Conservation (phyloP, 805 yeast genomes). For the Kazachstania psychrophila region DNA sequence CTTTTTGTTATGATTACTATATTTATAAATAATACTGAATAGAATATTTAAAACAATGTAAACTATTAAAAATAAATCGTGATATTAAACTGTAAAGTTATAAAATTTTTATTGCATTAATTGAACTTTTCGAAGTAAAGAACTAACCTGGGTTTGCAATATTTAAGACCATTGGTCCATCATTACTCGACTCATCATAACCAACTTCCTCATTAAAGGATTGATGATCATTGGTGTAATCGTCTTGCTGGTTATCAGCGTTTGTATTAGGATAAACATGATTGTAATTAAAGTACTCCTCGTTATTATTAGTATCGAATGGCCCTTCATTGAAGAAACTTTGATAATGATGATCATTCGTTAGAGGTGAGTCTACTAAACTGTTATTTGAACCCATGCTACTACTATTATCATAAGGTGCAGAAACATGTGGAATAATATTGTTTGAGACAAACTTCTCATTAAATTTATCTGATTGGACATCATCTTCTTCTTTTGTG, state of each 20-base stretch:
- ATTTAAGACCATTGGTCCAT: slow-evolving; percentile 2
- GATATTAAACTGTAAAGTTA: too few species aligned
- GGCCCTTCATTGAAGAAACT: slow-evolving; percentile 2
- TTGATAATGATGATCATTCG: not conserved
- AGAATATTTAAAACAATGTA: too few species aligned
- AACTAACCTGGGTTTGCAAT: slow-evolving; percentile 3
- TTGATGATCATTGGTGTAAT: not conserved
- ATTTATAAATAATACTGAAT: too few species aligned
- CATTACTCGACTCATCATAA: not conserved
- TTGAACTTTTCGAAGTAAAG: too few species aligned
- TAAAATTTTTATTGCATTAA: too few species aligned
- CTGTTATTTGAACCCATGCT: not conserved
- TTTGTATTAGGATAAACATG: not conserved
- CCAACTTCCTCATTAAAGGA: too few species aligned
- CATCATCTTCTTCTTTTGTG: slow-evolving; percentile 1
- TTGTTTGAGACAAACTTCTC: not conserved
- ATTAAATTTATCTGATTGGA: slow-evolving; percentile 1
- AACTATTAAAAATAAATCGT: too few species aligned
- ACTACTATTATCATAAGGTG: slow-evolving; percentile 1
- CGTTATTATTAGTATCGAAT: not conserved
- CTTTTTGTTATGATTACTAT: too few species aligned
- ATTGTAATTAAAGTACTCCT: slow-evolving; percentile 2
- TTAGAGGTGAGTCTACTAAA: not conserved
- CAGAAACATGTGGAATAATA: not conserved
- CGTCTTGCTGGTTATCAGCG: not conserved